Conservation (phyloP, 768 basidiomycete species). For the Lyophyllum semitale region DNA sequence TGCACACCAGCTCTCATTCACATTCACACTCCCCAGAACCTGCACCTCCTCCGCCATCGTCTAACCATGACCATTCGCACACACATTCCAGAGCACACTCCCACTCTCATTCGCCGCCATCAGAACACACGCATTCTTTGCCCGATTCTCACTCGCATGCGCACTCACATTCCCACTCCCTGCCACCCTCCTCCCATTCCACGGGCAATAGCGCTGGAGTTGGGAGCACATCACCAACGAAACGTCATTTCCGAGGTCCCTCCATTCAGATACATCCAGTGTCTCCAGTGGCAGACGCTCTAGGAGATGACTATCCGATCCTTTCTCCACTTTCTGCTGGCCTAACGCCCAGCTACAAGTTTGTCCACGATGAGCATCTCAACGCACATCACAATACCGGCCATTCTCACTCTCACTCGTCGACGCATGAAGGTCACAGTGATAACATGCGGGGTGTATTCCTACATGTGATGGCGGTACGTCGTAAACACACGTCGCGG, state of each 20-base stretch:
- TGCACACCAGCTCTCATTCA: constrained; percentile 26
- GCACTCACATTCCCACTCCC: constrained; percentile 28
- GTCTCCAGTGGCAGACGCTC: constrained; percentile 9
- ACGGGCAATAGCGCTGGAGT: constrained; percentile 10
- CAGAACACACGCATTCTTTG: constrained; percentile 22
- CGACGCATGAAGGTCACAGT: constrained; percentile 80
- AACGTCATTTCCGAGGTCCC: constrained; percentile 41
- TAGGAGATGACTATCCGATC: constrained; percentile 8
- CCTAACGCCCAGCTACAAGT: constrained; percentile 65
- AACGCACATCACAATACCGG: constrained; percentile 43
- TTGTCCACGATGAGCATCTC: constrained; percentile 54
- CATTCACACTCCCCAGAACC: constrained; percentile 16
- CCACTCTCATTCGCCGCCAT: constrained; percentile 25
- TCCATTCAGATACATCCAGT: constrained; percentile 37
- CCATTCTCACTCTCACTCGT: constrained; percentile 49
- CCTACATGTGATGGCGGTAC: constrained; percentile 92
- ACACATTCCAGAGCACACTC: constrained; percentile 26
- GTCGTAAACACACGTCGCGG: constrained; percentile 20
- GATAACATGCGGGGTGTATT: constrained; percentile 99
- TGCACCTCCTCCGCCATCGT: background rate
- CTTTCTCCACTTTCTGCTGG: constrained; percentile 23
- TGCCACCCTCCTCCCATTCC: constrained; percentile 12
- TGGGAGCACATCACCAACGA: constrained; percentile 22
- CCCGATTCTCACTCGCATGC: constrained; percentile 26
- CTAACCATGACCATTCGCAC: constrained; percentile 11